These are phyloP conservation scores for Botrytis byssoidea DNA, from an alignment of 2,329 filamentous ascomycete genomes.

Conservation along the genomic window DNA sequence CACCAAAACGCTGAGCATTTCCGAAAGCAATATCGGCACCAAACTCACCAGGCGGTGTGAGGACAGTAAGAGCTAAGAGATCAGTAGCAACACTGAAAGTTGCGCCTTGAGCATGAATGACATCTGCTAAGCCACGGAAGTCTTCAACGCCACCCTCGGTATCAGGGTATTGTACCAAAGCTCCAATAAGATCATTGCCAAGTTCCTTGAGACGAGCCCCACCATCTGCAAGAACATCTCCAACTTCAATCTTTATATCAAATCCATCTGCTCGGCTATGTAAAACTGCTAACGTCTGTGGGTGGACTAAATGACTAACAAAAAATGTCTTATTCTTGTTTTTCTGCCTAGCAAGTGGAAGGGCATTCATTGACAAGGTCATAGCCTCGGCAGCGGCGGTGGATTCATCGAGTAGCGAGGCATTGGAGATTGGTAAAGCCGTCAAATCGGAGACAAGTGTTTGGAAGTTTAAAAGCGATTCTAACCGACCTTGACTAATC, in stretches of 20 bases:
- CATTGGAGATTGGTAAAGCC: constrained; percentile 82
- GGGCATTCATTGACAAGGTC: constrained; percentile 81
- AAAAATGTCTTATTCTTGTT: constrained; percentile 76
- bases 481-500: constrained; percentile 90
- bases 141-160: constrained; percentile 78
- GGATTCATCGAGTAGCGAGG: constrained; percentile 84
- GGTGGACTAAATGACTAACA: constrained; percentile 78
- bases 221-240: constrained; percentile 67
- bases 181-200: constrained; percentile 80
- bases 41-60: constrained; percentile 90
- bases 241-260: constrained; percentile 72
- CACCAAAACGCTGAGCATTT: constrained; percentile 85
- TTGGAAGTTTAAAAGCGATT: constrained; percentile 94
- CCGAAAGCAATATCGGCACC: constrained; percentile 95
- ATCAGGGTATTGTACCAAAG: constrained; percentile 93
- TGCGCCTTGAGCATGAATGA: constrained; percentile 73
- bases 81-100: constrained; percentile 89
- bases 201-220: constrained; percentile 67
- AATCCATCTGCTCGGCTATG: constrained; percentile 87
- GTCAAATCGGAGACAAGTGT: constrained; percentile 89
- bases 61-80: constrained; percentile 78
- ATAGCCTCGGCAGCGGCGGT: constrained; percentile 94
- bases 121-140: constrained; percentile 70
- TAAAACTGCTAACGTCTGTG: constrained; percentile 82
- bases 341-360: constrained; percentile 71